Base-by-base conservation (phyloP, 2,329 filamentous ascomycete genomes). In the Parastagonospora nodorum region DNA sequence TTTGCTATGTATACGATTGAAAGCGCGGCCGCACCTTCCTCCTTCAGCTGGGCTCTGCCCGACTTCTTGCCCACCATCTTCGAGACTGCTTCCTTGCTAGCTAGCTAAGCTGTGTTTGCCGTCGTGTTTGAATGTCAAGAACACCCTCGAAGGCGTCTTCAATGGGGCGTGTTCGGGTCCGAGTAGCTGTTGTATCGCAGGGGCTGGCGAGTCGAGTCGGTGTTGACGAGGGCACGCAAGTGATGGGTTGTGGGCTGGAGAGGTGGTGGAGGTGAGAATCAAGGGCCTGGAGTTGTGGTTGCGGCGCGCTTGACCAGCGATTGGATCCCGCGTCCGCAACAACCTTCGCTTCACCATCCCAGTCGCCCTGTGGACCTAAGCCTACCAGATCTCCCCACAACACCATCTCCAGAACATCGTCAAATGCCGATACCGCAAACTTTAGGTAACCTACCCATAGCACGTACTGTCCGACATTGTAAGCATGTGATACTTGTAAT, bases 61-160 rank as follows among this genome's bases (percentile, higher is more conserved):
- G 84, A 86, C 66, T 86, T 87, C 72, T 87, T 88, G 57, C 83
- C 84, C 37, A 86, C 84, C 84, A 87, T 87, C 14, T 53, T 24
- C 19, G 19, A 3, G 19, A 24, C 19, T 24, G 19, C 19, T 24
- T 24, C 19, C 5, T 24, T 24, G 5, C 19, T 24, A 24, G 19
- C 19, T 24, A 14, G n/a, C n/a, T 28, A 37, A 16, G 35, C 39
- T 15, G 28, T 38, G n/a, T 30, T 27, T 48, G 30, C 31, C 5
- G 19, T 24, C 3, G 19, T 24, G 19, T 24, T 24, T 24, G 5
- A 24, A 24, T 5, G 19, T 24, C 19, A 5, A 24, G 19, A 24
- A 24, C 19, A 24, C 19, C 5, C 19, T 24, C 19, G 19, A 3
- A 24, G 19, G 19, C 19, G 44, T 45, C 42, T 10, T 19, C 14